phyloP scores from a whole-genome alignment of 164 flowering plant species.

The Annona cherimola region DNA sequence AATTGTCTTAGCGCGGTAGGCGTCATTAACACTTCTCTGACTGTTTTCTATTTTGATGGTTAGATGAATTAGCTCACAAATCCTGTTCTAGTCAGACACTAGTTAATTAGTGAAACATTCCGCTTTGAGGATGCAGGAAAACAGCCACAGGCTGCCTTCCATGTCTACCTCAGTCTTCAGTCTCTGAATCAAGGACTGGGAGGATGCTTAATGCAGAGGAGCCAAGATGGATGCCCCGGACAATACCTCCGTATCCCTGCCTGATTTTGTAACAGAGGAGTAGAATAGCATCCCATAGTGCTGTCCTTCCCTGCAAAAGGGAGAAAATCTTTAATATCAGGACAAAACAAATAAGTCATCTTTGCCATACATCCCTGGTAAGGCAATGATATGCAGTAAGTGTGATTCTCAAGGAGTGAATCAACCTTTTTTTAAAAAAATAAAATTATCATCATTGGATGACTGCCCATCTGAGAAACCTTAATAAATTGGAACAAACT shows the following conservation, averaged over 20 bases:
- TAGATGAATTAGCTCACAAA: not conserved
- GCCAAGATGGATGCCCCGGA: conserved; percentile 86
- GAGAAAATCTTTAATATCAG: not conserved
- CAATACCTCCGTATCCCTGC: conserved; percentile 66
- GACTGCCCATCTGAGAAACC: not conserved
- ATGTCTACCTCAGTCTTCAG: conserved; percentile 36
- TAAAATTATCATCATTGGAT: not conserved
- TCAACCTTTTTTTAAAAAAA: no score
- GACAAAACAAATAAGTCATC: not conserved
- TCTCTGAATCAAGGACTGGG: conserved; percentile 58
- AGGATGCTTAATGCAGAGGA: conserved; percentile 75
- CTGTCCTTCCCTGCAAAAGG: conserved; percentile 80
- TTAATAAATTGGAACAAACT: no score
- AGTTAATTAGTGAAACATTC: not conserved
- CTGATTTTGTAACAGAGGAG: conserved; percentile 71
- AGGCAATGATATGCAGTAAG: no score
- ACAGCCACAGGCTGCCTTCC: not conserved
- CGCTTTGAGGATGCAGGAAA: not conserved
- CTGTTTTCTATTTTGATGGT: not conserved
- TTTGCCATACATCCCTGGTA: no score
- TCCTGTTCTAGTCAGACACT: not conserved
- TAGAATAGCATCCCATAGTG: conserved; percentile 92
- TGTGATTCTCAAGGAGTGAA: no score
- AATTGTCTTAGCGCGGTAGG: no score
- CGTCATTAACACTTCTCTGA: no score